Evolutionary conservation across 306 rosid species (phyloP), one percentile per base, ranked within the genome.

Genomic region (Nissolia schottii): DNA sequence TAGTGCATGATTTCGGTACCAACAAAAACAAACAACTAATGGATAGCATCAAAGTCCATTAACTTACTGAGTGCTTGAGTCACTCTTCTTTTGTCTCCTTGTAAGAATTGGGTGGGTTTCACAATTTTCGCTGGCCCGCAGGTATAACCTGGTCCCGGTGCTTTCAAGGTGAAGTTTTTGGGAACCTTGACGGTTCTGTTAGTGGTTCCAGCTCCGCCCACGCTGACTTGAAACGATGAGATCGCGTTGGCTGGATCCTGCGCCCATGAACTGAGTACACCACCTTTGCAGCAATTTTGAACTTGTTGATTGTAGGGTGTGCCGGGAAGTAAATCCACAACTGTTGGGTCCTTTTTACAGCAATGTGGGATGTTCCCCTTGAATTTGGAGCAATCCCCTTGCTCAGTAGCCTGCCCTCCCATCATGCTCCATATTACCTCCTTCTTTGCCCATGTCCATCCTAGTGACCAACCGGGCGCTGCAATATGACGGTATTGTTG

Each of bases 141-240:
- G 27, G 96, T 90, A 68, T 93, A 93, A 24, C 98, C 98, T 0
- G 97, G 97, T 27, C 98, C 98, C 0, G 98, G 96, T 45, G 88
- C 86, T 46, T 79, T 76, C 50, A 93, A 74, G 68, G 97, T 90
- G 79, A 90, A 87, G 80, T 90, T 87, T 73, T 76, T 68, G 0
- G 98, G 97, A 38, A 69, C 35, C 32, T 68, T 81, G 68, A 90
- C 97, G 1, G 96, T 90, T 72, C 24, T 84, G 74, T 84, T 90
- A 1, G 81, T 79, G 53, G 96, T 85, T 70, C 97, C 98, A 4
- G 93, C 85, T 1, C 74, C 35, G 40, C 98, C 97, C 7, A 93
- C 92, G 56, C 87, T 88, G n/a, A 90, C 31, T 83, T 90, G 97
- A 87, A 93, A 93, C 37, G 98, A 81, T 20, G 85, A 66, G 10